Evolutionary conservation across 2,329 filamentous ascomycete genomes (phyloP).

Genomic region (Biscogniauxia sp.): DNA sequence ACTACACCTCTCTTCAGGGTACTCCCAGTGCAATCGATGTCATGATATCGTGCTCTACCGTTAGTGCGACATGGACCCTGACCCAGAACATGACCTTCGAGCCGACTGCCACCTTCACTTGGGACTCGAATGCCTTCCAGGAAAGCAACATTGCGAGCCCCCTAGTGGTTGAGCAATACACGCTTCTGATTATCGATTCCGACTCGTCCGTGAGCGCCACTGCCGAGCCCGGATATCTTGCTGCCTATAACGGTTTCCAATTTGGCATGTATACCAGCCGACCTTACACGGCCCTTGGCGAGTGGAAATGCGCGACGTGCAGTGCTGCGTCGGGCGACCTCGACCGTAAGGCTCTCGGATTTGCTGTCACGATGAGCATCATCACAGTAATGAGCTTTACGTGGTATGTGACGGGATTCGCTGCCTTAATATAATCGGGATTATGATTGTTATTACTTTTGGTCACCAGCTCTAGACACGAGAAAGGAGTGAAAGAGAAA

Average conservation of each 20-base stretch:
- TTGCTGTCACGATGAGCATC: constrained; percentile 53
- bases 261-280: constrained; percentile 58
- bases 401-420: constrained; percentile 59
- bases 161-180: constrained; percentile 56
- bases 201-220: constrained; percentile 49
- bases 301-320: constrained; percentile 59
- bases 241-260: constrained; percentile 44
- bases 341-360: constrained; percentile 47
- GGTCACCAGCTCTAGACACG: not conserved
- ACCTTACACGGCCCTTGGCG: constrained; percentile 48
- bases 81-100: constrained; percentile 62
- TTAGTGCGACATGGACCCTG: constrained; percentile 56
- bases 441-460: no score
- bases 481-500: not conserved
- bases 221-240: constrained; percentile 55
- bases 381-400: constrained; percentile 60
- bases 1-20: constrained; percentile 60
- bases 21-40: constrained; percentile 61
- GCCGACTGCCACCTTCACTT: constrained; percentile 50
- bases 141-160: constrained; percentile 44
- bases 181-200: constrained; percentile 60
- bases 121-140: constrained; percentile 55
- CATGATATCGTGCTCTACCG: constrained; percentile 53
- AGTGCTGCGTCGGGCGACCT: constrained; percentile 48
- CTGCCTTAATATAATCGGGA: constrained; percentile 30